Evolutionary conservation across 2,329 filamentous ascomycete species (phyloP), one percentile per base, ranked within the genome.

Genomic region (Colletotrichum sp.): DNA sequence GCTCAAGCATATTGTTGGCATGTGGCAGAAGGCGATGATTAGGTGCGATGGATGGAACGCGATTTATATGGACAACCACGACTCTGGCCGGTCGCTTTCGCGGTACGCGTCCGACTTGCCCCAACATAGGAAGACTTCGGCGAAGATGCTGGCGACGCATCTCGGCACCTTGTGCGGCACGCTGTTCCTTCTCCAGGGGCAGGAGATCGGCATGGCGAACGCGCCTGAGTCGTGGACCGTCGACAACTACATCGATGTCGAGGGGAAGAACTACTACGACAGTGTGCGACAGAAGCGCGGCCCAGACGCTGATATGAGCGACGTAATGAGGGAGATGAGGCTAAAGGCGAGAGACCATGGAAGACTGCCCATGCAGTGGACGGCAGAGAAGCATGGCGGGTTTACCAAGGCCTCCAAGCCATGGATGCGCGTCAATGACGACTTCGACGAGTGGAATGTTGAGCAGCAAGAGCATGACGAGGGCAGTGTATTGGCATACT

Each of bases 51-150:
- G 85, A 0, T 89, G 88, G 88, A 89, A 88, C 18, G 87, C 88
- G 0, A 84, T 87, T 0, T 92, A 90, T 75, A 83, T 88, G 77
- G 90, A 91, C 43, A 91, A 91, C 72, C 90, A 91, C 77, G 90
- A 91, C 77, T 87, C 89, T n/a, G 86, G 87, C 0, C 85, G 90
- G 0, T 88, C 86, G 1, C 80, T 92, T 0, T 88, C 87, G 3
- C 85, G 90, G 0, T 91, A 87, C 69, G 85, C 82, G 0, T 85
- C 85, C 2, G 86, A 88, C 28, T 76, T 82, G 0, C 84, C 86
- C 0, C 77, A 84, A 16, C 82, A 83, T 63, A 83, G 88, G 6
- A 82, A 80, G 1, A 75, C 81, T 0, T 84, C 85, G 4, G 88
- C 86, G 0, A 90, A 89, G 78, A 87, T 90, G 86, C 81, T 90